phyloP scores from a whole-genome alignment of 2,329 filamentous ascomycete species.

The Sporothrix inflata region DNA sequence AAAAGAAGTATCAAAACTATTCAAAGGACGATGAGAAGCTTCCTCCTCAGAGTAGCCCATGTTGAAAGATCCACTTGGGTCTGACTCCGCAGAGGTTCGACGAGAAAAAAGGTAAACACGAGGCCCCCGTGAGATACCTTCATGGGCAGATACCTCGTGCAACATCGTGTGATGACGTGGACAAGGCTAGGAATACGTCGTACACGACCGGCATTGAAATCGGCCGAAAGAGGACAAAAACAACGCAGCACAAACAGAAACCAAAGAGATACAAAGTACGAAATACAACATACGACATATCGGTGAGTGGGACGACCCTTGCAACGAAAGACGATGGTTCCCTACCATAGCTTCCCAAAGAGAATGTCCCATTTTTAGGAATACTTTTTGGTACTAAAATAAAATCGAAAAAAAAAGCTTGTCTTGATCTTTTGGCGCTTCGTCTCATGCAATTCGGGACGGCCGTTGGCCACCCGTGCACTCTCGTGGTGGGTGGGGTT shows the following conservation, averaged over 20 bases:
- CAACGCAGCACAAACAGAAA: background rate
- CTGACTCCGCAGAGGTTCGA: background rate
- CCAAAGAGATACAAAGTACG: background rate
- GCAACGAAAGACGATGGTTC: background rate
- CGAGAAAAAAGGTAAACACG: too few relatives aligned
- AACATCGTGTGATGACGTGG: background rate
- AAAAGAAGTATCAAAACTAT: background rate
- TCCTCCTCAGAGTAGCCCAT: background rate
- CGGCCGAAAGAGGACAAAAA: background rate
- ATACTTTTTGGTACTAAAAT: background rate
- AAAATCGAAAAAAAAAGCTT: slow-evolving; percentile 20
- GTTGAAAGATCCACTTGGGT: background rate
- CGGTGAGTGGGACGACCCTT: background rate
- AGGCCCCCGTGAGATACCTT: too few relatives aligned
- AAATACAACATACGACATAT: background rate
- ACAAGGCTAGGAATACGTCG: background rate
- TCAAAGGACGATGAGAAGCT: background rate
- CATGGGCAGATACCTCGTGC: background rate
- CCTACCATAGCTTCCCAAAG: background rate
- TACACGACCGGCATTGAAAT: background rate
- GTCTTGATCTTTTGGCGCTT: slow-evolving; percentile 1
- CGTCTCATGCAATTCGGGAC: slow-evolving; percentile 17
- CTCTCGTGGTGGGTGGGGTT: background rate
- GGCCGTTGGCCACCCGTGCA: background rate
- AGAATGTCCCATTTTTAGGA: background rate